Evolutionary conservation across 768 basidiomycete species (phyloP).

Genomic region (Rhizopogon sp.): DNA sequence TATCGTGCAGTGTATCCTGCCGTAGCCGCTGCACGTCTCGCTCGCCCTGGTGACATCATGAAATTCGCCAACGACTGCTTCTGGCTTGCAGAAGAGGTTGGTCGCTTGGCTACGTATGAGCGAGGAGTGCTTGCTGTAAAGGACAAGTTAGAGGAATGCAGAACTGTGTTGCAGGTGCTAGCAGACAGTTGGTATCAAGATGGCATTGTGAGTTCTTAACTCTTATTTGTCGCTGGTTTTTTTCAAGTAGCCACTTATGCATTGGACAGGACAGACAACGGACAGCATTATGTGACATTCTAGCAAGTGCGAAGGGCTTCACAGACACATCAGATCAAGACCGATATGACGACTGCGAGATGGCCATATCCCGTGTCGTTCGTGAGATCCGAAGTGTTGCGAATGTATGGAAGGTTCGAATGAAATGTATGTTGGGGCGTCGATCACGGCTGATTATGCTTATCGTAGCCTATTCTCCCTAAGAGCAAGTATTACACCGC

Average conservation of each 20-base stretch:
- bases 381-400: slow-evolving; percentile 59
- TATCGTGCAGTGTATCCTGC: slow-evolving; percentile 78
- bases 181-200: slow-evolving; percentile 70
- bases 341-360: slow-evolving; percentile 74
- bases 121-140: slow-evolving; percentile 28
- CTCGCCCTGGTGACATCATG: slow-evolving; percentile 53
- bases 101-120: slow-evolving; percentile 18
- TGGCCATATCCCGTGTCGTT: slow-evolving; percentile 55
- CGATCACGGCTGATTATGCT: background rate
- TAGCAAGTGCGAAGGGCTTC: slow-evolving; percentile 61
- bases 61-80: slow-evolving; percentile 79
- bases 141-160: slow-evolving; percentile 49
- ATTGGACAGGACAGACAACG: slow-evolving; percentile 20
- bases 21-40: slow-evolving; percentile 42
- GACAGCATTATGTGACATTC: slow-evolving; percentile 31
- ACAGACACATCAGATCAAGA: slow-evolving; percentile 64
- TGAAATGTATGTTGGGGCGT: background rate
- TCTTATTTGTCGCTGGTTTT: background rate
- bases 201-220: slow-evolving; percentile 49
- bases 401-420: slow-evolving; percentile 69
- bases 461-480: slow-evolving; percentile 55
- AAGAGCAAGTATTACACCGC: slow-evolving; percentile 68
- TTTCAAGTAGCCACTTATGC: background rate
- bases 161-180: slow-evolving; percentile 44
- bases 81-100: slow-evolving; percentile 54